Evolutionary conservation across 345 rosid genomes (phyloP).

Genomic region (Pistacia integerrima): DNA sequence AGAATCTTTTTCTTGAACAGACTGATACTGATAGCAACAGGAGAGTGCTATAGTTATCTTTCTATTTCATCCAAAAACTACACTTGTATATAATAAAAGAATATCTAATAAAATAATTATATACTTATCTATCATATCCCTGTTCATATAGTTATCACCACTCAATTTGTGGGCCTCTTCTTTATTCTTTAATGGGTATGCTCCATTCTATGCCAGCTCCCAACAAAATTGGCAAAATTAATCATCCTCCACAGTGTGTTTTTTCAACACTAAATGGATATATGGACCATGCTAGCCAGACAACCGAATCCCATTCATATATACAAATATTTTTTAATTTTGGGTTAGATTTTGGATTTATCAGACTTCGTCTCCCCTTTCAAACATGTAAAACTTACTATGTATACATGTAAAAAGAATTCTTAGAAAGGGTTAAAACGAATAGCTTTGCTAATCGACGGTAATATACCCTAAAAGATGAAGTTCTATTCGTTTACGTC

Average conservation of each 20-base stretch:
- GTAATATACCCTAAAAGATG: no score
- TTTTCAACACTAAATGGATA: neutral
- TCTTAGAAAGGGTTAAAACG: no score
- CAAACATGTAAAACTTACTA: no score
- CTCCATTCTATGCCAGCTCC: constrained; percentile 10
- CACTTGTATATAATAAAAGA: neutral
- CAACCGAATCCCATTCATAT: no score
- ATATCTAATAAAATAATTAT: neutral
- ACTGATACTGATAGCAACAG: constrained; percentile 10
- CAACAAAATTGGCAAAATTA: constrained; percentile 21
- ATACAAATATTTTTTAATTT: no score
- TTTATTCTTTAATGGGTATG: constrained; percentile 6
- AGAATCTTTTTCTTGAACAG: neutral
- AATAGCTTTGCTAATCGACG: no score
- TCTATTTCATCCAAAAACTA: neutral
- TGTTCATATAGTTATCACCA: constrained; percentile 7
- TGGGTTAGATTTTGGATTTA: no score
- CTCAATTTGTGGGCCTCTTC: constrained; percentile 20
- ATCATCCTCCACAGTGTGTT: neutral
- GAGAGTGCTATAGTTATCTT: neutral
- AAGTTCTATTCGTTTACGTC: no score
- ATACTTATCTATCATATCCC: constrained; percentile 4
- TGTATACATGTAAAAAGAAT: no score
- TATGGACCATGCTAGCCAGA: neutral
- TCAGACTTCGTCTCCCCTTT: no score